Percentiles rank a stretch among this genome's conserved stretches.
phyloP scores from a whole-genome alignment of 139 green algal species.

The Yamagishiella unicocca region DNA sequence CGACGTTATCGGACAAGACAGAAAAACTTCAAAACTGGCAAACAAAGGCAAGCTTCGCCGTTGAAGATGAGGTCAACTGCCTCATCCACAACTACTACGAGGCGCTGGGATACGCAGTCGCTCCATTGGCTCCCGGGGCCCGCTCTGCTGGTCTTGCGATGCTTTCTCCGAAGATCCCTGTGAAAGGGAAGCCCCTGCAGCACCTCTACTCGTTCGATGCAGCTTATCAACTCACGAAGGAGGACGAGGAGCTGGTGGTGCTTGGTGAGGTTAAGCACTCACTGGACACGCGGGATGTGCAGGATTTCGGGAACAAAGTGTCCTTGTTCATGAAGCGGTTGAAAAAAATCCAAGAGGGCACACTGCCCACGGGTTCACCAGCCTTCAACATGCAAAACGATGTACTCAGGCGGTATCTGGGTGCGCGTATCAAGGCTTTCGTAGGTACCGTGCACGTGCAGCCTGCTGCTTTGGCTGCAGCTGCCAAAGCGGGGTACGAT shows the following conservation, averaged over 20 bases:
- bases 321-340: neutral
- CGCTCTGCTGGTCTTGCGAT: slow-evolving; percentile 8
- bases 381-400: neutral
- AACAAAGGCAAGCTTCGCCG: neutral
- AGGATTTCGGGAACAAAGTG: neutral
- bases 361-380: neutral
- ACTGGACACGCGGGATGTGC: neutral
- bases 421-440: neutral
- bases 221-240: neutral
- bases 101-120: neutral
- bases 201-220: neutral
- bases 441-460: slow-evolving; percentile 1
- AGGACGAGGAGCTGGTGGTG: neutral
- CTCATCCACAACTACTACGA: neutral
- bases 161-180: slow-evolving; percentile 4
- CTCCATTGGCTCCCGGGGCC: neutral
- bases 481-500: no score
- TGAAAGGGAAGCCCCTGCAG: neutral
- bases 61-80: slow-evolving; percentile 2
- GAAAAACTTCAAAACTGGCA: slow-evolving; percentile 9
- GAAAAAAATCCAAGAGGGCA: neutral
- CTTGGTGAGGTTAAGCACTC: slow-evolving; percentile 14
- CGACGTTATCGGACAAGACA: neutral
- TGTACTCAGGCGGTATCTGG: neutral
- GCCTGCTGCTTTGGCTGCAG: neutral